These are phyloP conservation scores for Colletotrichum siamense DNA, from an alignment of 2,329 filamentous ascomycete genomes.

Conservation along the genomic window DNA sequence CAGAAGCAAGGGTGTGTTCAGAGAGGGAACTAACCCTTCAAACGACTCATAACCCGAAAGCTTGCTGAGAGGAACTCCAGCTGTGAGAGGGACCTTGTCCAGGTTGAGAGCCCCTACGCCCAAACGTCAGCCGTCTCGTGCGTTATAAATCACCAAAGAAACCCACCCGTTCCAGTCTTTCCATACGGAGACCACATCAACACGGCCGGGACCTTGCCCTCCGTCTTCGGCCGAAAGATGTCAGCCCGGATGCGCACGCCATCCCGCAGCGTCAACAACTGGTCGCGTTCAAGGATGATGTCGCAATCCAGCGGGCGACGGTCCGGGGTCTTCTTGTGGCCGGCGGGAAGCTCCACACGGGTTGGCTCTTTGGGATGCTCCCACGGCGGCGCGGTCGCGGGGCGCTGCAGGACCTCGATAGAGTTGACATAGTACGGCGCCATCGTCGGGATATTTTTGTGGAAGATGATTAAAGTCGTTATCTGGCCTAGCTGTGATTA, in stretches of 20 bases:
- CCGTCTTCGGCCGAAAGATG: neutral
- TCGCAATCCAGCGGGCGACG: neutral
- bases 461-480: neutral
- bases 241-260: neutral
- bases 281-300: neutral
- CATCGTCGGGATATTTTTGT: neutral
- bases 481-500: neutral
- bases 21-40: neutral
- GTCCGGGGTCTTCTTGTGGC: neutral
- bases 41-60: constrained; percentile 5
- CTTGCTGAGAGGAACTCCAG: neutral
- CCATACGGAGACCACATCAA: constrained; percentile 7
- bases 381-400: neutral
- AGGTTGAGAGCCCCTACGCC: neutral
- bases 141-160: fast-evolving
- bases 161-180: neutral
- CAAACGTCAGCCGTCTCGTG: neutral
- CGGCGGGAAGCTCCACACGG: neutral
- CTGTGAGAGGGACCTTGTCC: neutral
- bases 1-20: neutral
- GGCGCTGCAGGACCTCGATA: neutral
- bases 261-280: neutral
- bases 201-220: neutral
- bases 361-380: neutral
- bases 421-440: neutral